Percentiles rank a stretch among this genome's conserved stretches.
Evolutionary conservation across 106 monocot genomes (phyloP).

Genomic region (Dendrobium nobile): DNA sequence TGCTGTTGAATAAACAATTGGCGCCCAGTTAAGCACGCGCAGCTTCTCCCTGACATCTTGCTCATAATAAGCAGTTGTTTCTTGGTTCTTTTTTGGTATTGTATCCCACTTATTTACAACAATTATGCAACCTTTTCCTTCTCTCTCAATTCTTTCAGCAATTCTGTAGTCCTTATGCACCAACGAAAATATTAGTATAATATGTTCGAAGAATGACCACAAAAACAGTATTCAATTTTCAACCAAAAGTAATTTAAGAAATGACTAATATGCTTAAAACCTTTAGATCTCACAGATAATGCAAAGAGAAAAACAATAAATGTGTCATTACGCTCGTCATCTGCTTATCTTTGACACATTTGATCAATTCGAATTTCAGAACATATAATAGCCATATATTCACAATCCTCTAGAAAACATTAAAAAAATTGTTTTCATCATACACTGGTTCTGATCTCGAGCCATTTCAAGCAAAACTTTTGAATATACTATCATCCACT

Average conservation of each 20-base stretch:
- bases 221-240: neutral
- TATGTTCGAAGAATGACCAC: neutral
- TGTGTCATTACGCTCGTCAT: too few relatives aligned
- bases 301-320: too few relatives aligned
- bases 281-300: neutral
- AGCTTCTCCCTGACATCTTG: slow-evolving; percentile 96
- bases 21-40: slow-evolving; percentile 79
- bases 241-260: neutral
- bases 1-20: slow-evolving; percentile 90
- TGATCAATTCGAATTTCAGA: too few relatives aligned
- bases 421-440: too few relatives aligned
- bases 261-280: neutral
- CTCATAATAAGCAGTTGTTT: slow-evolving; percentile 73
- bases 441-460: too few relatives aligned
- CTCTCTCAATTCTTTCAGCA: slow-evolving; percentile 91
- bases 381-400: too few relatives aligned
- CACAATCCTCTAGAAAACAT: too few relatives aligned
- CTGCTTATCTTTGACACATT: too few relatives aligned
- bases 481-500: too few relatives aligned
- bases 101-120: slow-evolving; percentile 99
- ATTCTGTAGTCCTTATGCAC: slow-evolving; percentile 69
- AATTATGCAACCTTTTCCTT: slow-evolving; percentile 95
- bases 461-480: too few relatives aligned
- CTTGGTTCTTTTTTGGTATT: slow-evolving; percentile 83
- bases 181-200: slow-evolving; percentile 9